These are phyloP conservation scores for Botrytis sinoallii DNA, from an alignment of 2,329 filamentous ascomycete genomes.

Conservation along the genomic window DNA sequence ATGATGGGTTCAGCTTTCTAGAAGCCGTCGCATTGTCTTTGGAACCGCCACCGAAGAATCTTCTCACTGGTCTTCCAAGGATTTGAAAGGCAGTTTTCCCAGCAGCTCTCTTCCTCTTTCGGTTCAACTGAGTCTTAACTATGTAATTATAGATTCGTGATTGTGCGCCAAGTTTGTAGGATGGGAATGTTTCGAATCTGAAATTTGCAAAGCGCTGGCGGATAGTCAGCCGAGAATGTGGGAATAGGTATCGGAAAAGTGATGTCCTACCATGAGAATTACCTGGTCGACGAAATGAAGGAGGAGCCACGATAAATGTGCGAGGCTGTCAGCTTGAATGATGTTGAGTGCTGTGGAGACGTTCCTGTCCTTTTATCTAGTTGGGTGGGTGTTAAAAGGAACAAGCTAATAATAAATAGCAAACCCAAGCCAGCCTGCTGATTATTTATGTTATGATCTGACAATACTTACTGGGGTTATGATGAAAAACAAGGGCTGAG, in stretches of 20 bases:
- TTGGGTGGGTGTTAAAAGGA: neutral
- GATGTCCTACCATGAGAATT: constrained; percentile 11
- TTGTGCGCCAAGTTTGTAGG: constrained; percentile 68
- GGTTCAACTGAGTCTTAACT: constrained; percentile 59
- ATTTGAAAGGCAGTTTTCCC: constrained; percentile 35
- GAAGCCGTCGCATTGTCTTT: constrained; percentile 40
- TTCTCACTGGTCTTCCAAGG: constrained; percentile 31
- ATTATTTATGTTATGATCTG: neutral
- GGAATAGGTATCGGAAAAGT: constrained; percentile 27
- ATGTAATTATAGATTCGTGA: constrained; percentile 74
- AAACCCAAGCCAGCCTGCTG: neutral
- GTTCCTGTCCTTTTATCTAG: constrained; percentile 4
- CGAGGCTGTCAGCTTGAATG: constrained; percentile 1
- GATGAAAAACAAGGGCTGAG: neutral
- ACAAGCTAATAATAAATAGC: neutral
- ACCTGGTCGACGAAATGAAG: constrained; percentile 24
- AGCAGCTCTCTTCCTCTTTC: constrained; percentile 44
- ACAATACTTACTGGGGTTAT: neutral
- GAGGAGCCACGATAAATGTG: constrained; percentile 20
- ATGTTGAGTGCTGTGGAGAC: neutral
- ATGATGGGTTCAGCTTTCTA: constrained; percentile 33
- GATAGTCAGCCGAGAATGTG: constrained; percentile 17
- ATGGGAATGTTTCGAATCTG: constrained; percentile 71
- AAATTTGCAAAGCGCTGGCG: constrained; percentile 45
- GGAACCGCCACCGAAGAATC: constrained; percentile 37